Evolutionary conservation across 2,329 filamentous ascomycete species (phyloP), one percentile per base, ranked within the genome.

Genomic region (Penicillium sp.): DNA sequence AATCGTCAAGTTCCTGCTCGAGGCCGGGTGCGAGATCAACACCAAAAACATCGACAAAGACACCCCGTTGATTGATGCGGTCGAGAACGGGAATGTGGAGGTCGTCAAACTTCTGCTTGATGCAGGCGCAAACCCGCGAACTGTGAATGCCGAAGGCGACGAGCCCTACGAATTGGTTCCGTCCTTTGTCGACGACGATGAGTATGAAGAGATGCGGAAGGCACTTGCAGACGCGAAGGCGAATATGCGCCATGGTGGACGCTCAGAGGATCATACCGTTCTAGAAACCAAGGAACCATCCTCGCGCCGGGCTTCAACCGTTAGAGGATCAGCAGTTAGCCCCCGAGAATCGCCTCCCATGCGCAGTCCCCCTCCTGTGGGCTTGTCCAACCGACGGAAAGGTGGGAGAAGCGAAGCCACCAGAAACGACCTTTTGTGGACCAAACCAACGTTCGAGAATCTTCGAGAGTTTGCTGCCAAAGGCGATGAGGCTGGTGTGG

Each of bases 1-100:
- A 46, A 91, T 97, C 49, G 93, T 97, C 33, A 84, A 88, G 65
- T 86, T 95, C 45, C 75, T 99, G 33, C 83, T 99, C 54, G 82
- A 88, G 8, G 85, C 89, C 54, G 88, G 89, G 29, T 95, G 91
- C 70, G 86, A 88, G 47, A 79, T 93, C 38, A 88, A 96, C 63
- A 92, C 79, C 41, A 84, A 89, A 61, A 84, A 83, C 49, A 81
- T 82, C 49, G 86, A 90, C 61, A 89, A 89, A 63, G 93, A 99
- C 63, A 97, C 93, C 0, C 93, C 93, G 25, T 79, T 99, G 30
- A 86, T 99, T 46, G 93, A 99, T 74, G 93, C 93, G 4, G 90
- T 97, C 25, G 93, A 97, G 60, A 99, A 99, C 63, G 89, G 89
- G 1, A 91, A 99, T 65, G 68, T 95, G 7, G 88, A 87, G 14